phyloP scores from a whole-genome alignment of 2,329 filamentous ascomycete genomes.

The Tolypocladium album region DNA sequence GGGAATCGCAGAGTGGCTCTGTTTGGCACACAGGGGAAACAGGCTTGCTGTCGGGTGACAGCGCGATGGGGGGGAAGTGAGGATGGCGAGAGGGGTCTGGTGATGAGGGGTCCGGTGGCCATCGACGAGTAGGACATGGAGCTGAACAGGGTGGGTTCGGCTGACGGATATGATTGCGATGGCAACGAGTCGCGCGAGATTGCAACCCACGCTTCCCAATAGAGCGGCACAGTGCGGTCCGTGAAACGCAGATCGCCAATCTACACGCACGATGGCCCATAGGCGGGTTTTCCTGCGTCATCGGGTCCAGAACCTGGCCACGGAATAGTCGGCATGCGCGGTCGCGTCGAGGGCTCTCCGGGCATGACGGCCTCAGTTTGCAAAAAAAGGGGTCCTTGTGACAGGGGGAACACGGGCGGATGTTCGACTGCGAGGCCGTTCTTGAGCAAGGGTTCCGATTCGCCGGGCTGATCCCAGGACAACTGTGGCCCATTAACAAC shows the following conservation, averaged over 20 bases:
- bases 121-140: background rate
- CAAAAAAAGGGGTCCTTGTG: background rate
- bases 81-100: background rate
- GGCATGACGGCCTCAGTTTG: background rate
- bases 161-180: background rate
- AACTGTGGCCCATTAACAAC: background rate
- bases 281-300: background rate
- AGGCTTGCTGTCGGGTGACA: background rate
- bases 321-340: background rate
- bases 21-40: background rate
- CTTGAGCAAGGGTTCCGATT: background rate
- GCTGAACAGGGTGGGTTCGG: background rate
- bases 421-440: background rate
- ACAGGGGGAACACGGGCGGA: background rate
- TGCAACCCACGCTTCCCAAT: background rate
- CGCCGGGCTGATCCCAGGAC: background rate
- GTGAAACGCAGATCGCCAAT: background rate
- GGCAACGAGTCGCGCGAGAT: background rate
- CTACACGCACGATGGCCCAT: background rate
- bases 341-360: background rate
- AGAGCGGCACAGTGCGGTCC: background rate
- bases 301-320: background rate
- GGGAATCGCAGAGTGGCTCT: background rate
- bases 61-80: background rate
- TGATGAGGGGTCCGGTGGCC: background rate